phyloP scores from a whole-genome alignment of 108 stramenopile species.

The Pseudonitzschia delicatissima region DNA sequence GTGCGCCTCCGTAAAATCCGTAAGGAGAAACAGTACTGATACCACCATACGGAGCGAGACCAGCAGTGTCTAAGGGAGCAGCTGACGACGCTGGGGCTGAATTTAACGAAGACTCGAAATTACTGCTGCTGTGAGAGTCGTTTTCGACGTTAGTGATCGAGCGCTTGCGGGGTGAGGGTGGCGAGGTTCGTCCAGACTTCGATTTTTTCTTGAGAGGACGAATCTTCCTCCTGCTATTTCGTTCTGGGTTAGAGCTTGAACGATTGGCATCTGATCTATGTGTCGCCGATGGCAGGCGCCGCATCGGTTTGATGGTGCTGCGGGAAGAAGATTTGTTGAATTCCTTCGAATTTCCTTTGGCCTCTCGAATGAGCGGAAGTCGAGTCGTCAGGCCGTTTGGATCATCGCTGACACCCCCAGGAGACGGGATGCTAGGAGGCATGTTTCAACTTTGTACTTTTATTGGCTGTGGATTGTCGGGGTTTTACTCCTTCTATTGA shows the following conservation, averaged over 20 bases:
- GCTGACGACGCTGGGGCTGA: not conserved
- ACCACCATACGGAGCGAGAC: not conserved
- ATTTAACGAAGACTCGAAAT: not conserved
- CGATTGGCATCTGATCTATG: not conserved
- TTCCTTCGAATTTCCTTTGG: not conserved
- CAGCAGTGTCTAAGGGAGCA: not conserved
- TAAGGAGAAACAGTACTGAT: slow-evolving; percentile 6
- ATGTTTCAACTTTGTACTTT: no score
- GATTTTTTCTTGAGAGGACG: not conserved
- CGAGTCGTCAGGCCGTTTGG: slow-evolving; percentile 1
- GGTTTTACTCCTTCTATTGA: no score
- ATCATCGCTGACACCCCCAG: not conserved
- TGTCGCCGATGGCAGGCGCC: not conserved
- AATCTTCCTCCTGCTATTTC: not conserved
- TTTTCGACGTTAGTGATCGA: not conserved
- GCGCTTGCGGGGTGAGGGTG: not conserved
- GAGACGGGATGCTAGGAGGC: slow-evolving; percentile 8
- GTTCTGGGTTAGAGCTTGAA: not conserved
- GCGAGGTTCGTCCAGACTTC: not conserved
- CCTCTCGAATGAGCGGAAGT: not conserved
- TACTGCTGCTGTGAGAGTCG: not conserved
- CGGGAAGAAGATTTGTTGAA: not conserved
- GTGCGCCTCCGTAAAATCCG: slow-evolving; percentile 4
- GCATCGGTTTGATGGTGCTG: not conserved
- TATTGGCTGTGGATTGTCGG: no score